Percentiles rank a stretch among this genome's conserved stretches.
Conservation (phyloP, 164 flowering plant genomes). For the Dillenia suffruticosa region DNA sequence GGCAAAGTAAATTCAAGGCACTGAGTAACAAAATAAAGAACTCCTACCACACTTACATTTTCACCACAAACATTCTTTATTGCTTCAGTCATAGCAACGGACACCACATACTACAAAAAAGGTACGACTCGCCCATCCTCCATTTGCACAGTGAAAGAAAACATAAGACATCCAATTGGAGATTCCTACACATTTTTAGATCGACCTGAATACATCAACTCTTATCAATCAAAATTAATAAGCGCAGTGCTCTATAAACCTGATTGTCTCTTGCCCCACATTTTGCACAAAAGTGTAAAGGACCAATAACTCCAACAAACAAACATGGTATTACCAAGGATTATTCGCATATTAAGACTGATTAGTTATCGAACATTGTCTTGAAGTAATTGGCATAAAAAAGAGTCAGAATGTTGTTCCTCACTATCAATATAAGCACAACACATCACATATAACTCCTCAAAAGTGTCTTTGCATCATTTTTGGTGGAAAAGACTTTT, state of each 20-base stretch:
- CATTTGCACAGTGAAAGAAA: conserved; percentile 88
- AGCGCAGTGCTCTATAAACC: no score
- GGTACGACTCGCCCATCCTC: conserved; percentile 85
- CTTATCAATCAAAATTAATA: neutral
- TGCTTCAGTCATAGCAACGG: conserved; percentile 87
- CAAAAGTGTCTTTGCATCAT: no score
- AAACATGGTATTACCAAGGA: no score
- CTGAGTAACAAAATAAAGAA: no score
- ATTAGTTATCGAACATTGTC: no score
- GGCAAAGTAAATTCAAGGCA: no score
- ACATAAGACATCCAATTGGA: conserved; percentile 85
- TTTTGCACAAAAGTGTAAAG: neutral
- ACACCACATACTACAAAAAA: conserved; percentile 80
- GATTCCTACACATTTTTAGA: conserved; percentile 91
- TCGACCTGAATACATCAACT: conserved; percentile 42
- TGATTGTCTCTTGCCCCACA: neutral
- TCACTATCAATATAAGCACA: no score
- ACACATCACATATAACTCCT: no score
- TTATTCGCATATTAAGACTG: no score
- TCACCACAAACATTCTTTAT: conserved; percentile 57
- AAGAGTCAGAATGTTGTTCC: no score
- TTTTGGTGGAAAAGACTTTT: no score
- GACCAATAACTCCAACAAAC: neutral
- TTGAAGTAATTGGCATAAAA: no score
- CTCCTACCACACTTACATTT: conserved; percentile 39